Evolutionary conservation across 306 rosid genomes (phyloP).

Genomic region (Delonix regia): DNA sequence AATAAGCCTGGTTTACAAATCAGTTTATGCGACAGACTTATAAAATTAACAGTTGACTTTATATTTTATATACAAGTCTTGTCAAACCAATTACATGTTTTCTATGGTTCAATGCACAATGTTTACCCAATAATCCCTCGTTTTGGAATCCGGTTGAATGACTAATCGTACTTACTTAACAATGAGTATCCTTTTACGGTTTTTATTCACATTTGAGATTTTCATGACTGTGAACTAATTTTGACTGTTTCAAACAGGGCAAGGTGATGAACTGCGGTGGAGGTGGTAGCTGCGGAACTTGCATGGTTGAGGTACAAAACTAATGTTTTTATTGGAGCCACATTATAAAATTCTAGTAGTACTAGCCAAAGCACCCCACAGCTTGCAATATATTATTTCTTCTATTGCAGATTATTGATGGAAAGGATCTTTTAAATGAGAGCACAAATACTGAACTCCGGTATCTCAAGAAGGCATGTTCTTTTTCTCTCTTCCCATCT

Average conservation of each 20-base stretch:
- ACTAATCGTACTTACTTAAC: background rate
- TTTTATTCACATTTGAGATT: background rate
- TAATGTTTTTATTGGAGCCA: background rate
- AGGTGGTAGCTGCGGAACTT: conserved; percentile 94
- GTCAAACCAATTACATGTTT: background rate
- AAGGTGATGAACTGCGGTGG: conserved; percentile 96
- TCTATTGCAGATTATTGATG: conserved; percentile 71
- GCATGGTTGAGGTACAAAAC: conserved; percentile 74
- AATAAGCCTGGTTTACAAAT: background rate
- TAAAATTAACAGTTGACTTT: background rate
- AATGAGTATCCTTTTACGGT: background rate
- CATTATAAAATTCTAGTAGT: background rate
- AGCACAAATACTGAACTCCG: conserved; percentile 90
- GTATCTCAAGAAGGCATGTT: conserved; percentile 78
- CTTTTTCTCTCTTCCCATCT: conserved; percentile 10
- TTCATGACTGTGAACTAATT: background rate
- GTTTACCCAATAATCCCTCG: background rate
- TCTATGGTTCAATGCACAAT: background rate
- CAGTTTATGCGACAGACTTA: background rate
- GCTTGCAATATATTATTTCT: background rate
- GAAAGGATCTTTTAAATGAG: conserved; percentile 80
- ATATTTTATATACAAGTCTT: background rate
- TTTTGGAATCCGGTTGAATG: background rate
- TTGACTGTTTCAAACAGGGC: conserved; percentile 55
- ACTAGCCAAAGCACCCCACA: background rate